These are phyloP conservation scores for Pseudocercospora ulei DNA, from an alignment of 2,329 filamentous ascomycete species.

Conservation along the genomic window DNA sequence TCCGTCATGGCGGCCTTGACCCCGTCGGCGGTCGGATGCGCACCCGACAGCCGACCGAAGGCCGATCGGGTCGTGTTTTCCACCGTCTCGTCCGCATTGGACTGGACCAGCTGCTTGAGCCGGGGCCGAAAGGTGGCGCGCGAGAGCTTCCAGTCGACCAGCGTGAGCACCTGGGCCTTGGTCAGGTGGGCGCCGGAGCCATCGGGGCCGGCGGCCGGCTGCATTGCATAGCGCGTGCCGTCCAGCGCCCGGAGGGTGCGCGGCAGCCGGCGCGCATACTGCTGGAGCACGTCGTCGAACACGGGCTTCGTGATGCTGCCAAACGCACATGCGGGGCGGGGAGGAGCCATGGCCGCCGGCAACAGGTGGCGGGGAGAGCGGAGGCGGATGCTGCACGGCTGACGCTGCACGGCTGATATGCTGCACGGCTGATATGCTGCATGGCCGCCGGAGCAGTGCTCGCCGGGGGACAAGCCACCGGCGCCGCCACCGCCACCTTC, in stretches of 20 bases:
- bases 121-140: slow-evolving; percentile 46
- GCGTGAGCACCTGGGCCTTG: slow-evolving; percentile 49
- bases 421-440: no score
- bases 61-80: slow-evolving; percentile 46
- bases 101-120: slow-evolving; percentile 43
- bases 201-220: slow-evolving; percentile 42
- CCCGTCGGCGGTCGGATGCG: slow-evolving; percentile 11
- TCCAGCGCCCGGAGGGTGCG: slow-evolving; percentile 49
- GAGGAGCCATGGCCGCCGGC: no score
- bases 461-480: no score
- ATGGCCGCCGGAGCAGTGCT: no score
- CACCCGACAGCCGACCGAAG: slow-evolving; percentile 40
- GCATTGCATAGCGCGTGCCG: slow-evolving; percentile 49
- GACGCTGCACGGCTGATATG: no score
- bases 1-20: slow-evolving; percentile 42
- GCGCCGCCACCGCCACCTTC: no score
- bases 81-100: slow-evolving; percentile 48
- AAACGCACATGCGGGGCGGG: no score
- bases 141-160: slow-evolving; percentile 63
- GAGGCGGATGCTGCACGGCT: no score
- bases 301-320: slow-evolving; percentile 22
- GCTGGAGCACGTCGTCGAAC: slow-evolving; percentile 23
- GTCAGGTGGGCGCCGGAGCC: slow-evolving; percentile 39
- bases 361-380: no score
- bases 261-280: slow-evolving; percentile 27